Evolutionary conservation across 2,329 filamentous ascomycete species (phyloP), one percentile per base, ranked within the genome.

Genomic region (Aspergillus caelatus): DNA sequence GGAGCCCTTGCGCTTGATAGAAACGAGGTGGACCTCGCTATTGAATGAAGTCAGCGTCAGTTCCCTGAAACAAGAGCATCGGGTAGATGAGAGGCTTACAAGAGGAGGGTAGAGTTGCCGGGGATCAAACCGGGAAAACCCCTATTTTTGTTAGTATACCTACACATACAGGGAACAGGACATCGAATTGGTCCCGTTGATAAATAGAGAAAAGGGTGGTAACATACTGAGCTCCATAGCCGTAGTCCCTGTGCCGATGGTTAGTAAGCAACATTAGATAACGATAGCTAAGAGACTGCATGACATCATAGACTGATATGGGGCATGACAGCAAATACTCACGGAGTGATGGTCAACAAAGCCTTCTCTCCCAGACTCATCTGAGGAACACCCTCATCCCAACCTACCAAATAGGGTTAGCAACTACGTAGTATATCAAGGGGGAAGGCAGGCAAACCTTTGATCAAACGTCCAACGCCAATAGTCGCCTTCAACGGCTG

Each of bases 351-450:
- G 70, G 89, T 90, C 68, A 99, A 85, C 58, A 88, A 91, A 60
- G 93, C 89, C 83, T 92, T 94, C 86, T 98, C 94, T 77, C 94
- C 94, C 63, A 96, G 83, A 76, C 90, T 89, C 94, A 99, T 97
- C 75, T 88, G 83, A 57, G 83, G 81, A 59, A 98, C 93, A 69
- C 91, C 94, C 81, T 97, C 89, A 74, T 93, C 93, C 93, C 88
- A 96, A 71, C 88, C 91, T 71, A 23, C 14, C 11, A 3, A n/a
- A 16, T 23, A 16, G 0, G 21, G 19, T 39, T 28, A 23, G n/a
- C 58, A 39, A 21, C 9, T 36, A 23, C 39, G 16, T 34, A 58
- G 62, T 48, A 56, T 32, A 45, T 34, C 30, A 32, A 41, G 48
- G 45, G 12, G 21, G 32, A 53, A 32, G 14, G 21, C 14, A 52